Percentiles rank a stretch among this genome's conserved stretches.
These are phyloP conservation scores for Sclerotiophoma versabilis DNA, from an alignment of 2,329 filamentous ascomycete genomes.

Conservation along the genomic window DNA sequence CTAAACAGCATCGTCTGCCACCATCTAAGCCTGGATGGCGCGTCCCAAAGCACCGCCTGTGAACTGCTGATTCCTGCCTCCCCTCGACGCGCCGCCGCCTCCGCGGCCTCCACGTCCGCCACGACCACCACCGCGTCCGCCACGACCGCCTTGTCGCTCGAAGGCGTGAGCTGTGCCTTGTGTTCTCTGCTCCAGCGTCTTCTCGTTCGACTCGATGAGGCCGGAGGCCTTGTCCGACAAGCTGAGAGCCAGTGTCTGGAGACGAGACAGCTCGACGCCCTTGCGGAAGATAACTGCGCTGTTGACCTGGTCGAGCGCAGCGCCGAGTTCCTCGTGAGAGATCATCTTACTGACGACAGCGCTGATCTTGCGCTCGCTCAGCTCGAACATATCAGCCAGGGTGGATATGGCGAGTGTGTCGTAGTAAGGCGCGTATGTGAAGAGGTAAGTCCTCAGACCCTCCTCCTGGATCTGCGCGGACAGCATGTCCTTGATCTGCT, in stretches of 20 bases:
- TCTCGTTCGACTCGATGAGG: constrained; percentile 96
- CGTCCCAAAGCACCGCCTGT: constrained; percentile 78
- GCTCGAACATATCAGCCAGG: constrained; percentile 93
- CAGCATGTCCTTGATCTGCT: constrained; percentile 96
- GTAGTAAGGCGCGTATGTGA: constrained; percentile 99
- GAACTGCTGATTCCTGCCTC: constrained; percentile 77
- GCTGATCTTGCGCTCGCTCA: constrained; percentile 87
- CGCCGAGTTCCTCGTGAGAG: constrained; percentile 95
- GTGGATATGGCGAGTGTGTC: constrained; percentile 90
- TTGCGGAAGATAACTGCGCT: constrained; percentile 98
- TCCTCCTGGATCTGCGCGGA: constrained; percentile 98
- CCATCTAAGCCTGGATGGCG: constrained; percentile 56
- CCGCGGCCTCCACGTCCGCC: constrained; percentile 68
- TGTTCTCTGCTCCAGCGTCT: constrained; percentile 94
- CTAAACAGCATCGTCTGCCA: constrained; percentile 12
- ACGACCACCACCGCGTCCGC: constrained; percentile 67
- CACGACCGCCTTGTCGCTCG: constrained; percentile 85
- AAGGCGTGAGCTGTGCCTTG: constrained; percentile 96
- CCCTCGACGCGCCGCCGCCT: constrained; percentile 64
- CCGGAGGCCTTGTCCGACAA: constrained; percentile 95
- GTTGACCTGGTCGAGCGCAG: constrained; percentile 97
- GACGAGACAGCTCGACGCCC: constrained; percentile 94
- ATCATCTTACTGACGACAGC: constrained; percentile 99
- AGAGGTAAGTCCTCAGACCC: constrained; percentile 96
- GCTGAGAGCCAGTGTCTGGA: constrained; percentile 93